A percentile compares a stretch with the other conserved stretches of the same genome.
Conservation (phyloP, 1,284 basidiomycete genomes). For the Termitomyces sp. region DNA sequence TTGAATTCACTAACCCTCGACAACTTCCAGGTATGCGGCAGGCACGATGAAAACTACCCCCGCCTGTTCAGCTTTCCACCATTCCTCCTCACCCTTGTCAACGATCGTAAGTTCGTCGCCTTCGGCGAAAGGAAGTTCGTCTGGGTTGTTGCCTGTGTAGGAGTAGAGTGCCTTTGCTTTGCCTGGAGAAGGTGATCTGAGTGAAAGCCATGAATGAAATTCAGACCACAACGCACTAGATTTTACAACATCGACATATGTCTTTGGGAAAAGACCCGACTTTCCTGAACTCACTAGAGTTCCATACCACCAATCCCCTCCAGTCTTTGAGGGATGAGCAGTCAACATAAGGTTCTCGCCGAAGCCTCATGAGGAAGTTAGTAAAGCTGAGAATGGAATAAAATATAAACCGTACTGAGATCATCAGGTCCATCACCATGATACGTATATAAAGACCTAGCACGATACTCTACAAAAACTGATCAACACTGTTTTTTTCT, state of each 20-base stretch:
- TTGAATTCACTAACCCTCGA: slow-evolving; percentile 75
- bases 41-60: slow-evolving; percentile 86
- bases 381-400: not conserved
- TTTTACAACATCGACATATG: slow-evolving; percentile 75
- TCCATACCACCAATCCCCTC: slow-evolving; percentile 93
- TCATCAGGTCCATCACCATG: slow-evolving; percentile 84
- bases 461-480: slow-evolving; percentile 52
- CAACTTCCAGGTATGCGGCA: slow-evolving; percentile 79
- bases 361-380: slow-evolving; percentile 54
- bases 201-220: not conserved
- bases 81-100: slow-evolving; percentile 77
- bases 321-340: slow-evolving; percentile 82
- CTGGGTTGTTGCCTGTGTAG: slow-evolving; percentile 64
- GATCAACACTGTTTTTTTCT: slow-evolving; percentile 2
- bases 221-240: slow-evolving; percentile 45
- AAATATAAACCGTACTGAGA: slow-evolving; percentile 55
- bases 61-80: slow-evolving; percentile 90
- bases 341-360: slow-evolving; percentile 75
- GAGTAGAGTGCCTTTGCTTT: slow-evolving; percentile 77
- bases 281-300: slow-evolving; percentile 61
- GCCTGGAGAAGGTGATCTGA: slow-evolving; percentile 16
- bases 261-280: slow-evolving; percentile 88
- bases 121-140: slow-evolving; percentile 81
- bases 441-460: slow-evolving; percentile 80
- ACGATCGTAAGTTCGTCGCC: slow-evolving; percentile 75